Percentiles rank a stretch among this genome's conserved stretches.
Evolutionary conservation across 2,329 filamentous ascomycete species (phyloP).

Genomic region (Sporothrix pseudoabietina): DNA sequence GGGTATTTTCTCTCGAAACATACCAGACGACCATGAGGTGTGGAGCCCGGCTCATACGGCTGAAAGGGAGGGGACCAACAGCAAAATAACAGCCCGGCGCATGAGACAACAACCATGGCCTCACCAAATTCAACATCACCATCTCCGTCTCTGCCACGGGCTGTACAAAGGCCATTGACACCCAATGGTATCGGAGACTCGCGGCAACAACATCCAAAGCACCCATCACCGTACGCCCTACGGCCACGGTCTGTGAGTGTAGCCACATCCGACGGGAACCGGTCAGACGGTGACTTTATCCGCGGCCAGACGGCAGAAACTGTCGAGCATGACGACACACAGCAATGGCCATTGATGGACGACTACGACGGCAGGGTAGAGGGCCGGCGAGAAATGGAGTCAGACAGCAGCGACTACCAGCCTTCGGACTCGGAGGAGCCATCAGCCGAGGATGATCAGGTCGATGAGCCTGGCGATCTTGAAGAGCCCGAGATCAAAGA

Average conservation of each 20-base stretch:
- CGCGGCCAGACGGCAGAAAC: not conserved
- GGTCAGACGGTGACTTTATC: not conserved
- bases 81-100: not conserved
- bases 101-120: conserved; percentile 12
- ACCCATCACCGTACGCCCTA: not conserved
- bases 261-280: not conserved
- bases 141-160: not conserved
- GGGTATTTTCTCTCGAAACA: not conserved
- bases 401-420: conserved; percentile 31
- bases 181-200: not conserved
- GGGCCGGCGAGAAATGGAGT: conserved; percentile 24
- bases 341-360: conserved; percentile 1
- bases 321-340: conserved; percentile 7
- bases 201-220: not conserved
- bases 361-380: not conserved
- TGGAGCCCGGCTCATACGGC: too few relatives aligned
- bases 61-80: conserved; percentile 7
- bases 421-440: conserved; percentile 23
- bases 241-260: not conserved
- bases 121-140: conserved; percentile 13
- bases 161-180: not conserved
- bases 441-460: not conserved
- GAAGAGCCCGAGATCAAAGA: not conserved
- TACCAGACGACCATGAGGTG: not conserved
- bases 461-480: not conserved